Evolutionary conservation across 2,329 filamentous ascomycete genomes (phyloP).

Genomic region (Trichoderma semiorbis): DNA sequence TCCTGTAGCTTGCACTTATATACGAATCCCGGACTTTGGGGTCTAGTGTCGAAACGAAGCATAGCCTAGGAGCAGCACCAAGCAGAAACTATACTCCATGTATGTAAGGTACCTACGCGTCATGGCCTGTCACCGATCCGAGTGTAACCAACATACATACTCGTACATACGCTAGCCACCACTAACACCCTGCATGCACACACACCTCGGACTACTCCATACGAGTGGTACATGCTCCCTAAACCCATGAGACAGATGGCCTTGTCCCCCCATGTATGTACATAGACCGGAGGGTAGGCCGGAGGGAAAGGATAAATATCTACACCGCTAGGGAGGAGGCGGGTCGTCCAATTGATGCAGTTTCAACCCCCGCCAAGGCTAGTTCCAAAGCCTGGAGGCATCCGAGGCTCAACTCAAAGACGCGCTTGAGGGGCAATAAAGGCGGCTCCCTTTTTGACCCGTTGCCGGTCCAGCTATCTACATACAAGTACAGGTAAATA

Average conservation of each 20-base stretch:
- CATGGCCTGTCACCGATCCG: not conserved
- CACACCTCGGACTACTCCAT: not conserved
- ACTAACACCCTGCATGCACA: not conserved
- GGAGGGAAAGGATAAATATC: not conserved
- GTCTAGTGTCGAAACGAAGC: not conserved
- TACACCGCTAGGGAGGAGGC: not conserved
- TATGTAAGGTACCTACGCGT: not conserved
- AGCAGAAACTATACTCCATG: not conserved
- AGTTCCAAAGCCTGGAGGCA: not conserved
- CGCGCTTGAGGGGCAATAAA: not conserved
- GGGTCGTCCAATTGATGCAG: not conserved
- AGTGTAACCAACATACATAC: not conserved
- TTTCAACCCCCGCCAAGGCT: conserved; percentile 5
- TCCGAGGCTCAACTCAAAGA: conserved; percentile 12
- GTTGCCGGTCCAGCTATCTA: not conserved
- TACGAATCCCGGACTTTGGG: not conserved
- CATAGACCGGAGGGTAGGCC: not conserved
- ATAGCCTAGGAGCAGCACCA: not conserved
- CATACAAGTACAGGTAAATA: conserved; percentile 8
- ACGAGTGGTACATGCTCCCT: not conserved
- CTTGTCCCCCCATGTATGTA: not conserved
- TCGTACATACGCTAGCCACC: not conserved
- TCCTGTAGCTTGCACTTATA: not conserved
- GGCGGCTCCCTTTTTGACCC: not conserved
- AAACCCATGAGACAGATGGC: not conserved